Evolutionary conservation across 2,329 filamentous ascomycete genomes (phyloP), one percentile per base, ranked within the genome.

Genomic region (Gyromitra esculenta): DNA sequence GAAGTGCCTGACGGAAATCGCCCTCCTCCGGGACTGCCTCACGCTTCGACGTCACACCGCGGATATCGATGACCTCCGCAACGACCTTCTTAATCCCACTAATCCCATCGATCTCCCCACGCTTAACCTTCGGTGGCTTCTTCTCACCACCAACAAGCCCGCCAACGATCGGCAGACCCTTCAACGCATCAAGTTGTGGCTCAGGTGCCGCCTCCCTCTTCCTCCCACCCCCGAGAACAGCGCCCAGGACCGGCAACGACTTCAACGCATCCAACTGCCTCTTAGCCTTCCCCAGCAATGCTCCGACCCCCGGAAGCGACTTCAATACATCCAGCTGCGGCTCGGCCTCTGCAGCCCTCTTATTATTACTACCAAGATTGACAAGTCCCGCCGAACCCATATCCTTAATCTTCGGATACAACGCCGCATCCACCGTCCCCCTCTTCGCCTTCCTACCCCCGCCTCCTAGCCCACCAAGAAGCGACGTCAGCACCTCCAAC

Each of bases 1-100:
- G 56, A 5, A 75, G 37, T 4, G 57, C 71, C 60, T 68, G 45
- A 6, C 75, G 56, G 59, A 77, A 77, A 43, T 74, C 64, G 0
- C 75, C 70, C 13, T 65, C 54, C 31, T 74, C 71, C 8, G 57
- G 71, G 31, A 43, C 5, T 5, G 70, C 71, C 43, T 73, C 71
- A 21, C 72, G 64, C 48, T 75, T 77, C 4, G 62, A 59, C 7
- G 75, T 77, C 15, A 77, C 71, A 9, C 75, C 70, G 8, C 75
- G 70, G 7, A 75, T 64, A 50, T 77, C 71, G 1, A 59, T 71
- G 2, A 77, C 52, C 1, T 13, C 35, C 7, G 63, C 59, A 25
- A 64, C 57, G 37, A 77, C 5, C 41, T 65, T 69, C 25, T 76
- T 73, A 11, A 76, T 13, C 18, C 50, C 37, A 3, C 35, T 43